phyloP scores from a whole-genome alignment of 2,329 filamentous ascomycete genomes.

The Ophiostoma quercus region DNA sequence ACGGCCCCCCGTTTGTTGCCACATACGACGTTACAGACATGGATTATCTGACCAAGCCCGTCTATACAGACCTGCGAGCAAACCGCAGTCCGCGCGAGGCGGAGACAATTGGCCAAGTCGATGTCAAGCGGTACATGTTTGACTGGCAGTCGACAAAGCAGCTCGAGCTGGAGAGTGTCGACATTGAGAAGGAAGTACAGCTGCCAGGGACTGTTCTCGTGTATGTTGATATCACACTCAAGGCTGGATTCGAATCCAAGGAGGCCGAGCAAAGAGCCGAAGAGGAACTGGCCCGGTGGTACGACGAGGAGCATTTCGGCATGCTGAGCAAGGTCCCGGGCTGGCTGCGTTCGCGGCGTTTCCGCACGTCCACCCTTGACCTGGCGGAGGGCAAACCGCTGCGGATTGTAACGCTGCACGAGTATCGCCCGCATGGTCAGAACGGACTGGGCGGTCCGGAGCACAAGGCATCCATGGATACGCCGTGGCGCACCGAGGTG shows the following conservation, averaged over 20 bases:
- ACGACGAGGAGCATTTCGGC: constrained; percentile 65
- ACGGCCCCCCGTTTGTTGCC: constrained; percentile 59
- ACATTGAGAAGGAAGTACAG: constrained; percentile 52
- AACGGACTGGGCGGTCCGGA: constrained; percentile 64
- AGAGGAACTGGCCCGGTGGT: constrained; percentile 58
- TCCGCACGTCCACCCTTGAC: constrained; percentile 61
- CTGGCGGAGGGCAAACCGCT: constrained; percentile 45
- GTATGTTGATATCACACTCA: constrained; percentile 53
- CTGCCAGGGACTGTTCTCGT: constrained; percentile 58
- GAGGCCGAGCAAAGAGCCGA: constrained; percentile 17
- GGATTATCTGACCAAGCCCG: constrained; percentile 61
- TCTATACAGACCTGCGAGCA: constrained; percentile 62
- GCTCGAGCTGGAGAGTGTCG: constrained; percentile 42
- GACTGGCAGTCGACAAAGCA: constrained; percentile 57
- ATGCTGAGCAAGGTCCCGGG: constrained; percentile 70
- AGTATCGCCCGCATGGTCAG: constrained; percentile 53
- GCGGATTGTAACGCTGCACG: constrained; percentile 64
- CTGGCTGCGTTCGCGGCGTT: constrained; percentile 69
- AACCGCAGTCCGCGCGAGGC: constrained; percentile 51
- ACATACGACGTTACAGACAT: constrained; percentile 77
- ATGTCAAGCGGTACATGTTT: constrained; percentile 66
- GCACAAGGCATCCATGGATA: constrained; percentile 57
- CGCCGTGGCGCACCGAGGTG: constrained; percentile 56
- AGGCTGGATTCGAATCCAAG: constrained; percentile 30
- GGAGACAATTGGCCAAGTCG: constrained; percentile 50